Conservation (phyloP, 306 rosid genomes). For the Ammopiptanthus mongolicus region DNA sequence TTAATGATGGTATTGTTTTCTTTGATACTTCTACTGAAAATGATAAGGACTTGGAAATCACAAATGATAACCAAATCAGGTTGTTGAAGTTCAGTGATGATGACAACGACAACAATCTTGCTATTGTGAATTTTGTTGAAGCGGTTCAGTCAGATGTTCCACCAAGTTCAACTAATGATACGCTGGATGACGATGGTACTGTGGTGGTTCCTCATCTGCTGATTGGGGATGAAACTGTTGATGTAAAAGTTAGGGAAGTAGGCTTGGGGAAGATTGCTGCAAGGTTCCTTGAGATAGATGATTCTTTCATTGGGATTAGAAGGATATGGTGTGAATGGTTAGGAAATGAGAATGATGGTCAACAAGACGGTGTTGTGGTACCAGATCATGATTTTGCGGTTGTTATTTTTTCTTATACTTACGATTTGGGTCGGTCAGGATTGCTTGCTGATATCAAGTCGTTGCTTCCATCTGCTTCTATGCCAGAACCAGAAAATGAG, state of each 20-base stretch:
- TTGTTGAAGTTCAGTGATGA: slow-evolving; percentile 37
- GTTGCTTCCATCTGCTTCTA: slow-evolving; percentile 43
- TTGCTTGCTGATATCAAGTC: slow-evolving; percentile 47
- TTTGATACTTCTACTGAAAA: slow-evolving; percentile 45
- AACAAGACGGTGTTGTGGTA: slow-evolving; percentile 26
- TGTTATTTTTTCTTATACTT: slow-evolving; percentile 58
- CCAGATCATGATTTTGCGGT: slow-evolving; percentile 61
- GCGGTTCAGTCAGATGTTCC: slow-evolving; percentile 28
- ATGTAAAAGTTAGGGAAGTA: slow-evolving; percentile 44
- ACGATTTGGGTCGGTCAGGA: slow-evolving; percentile 61
- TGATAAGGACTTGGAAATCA: slow-evolving; percentile 26
- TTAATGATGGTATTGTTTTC: slow-evolving; percentile 79
- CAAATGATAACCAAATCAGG: slow-evolving; percentile 28
- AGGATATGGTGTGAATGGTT: slow-evolving; percentile 97
- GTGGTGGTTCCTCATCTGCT: slow-evolving; percentile 56
- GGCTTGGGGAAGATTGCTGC: slow-evolving; percentile 76
- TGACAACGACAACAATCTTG: slow-evolving; percentile 42
- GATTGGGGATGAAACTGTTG: slow-evolving; percentile 51
- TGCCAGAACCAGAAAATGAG: slow-evolving; percentile 33
- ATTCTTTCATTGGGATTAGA: slow-evolving; percentile 35
- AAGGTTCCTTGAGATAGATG: slow-evolving; percentile 53
- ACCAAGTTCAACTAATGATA: slow-evolving; percentile 25
- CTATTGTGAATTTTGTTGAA: slow-evolving; percentile 57
- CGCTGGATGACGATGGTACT: slow-evolving; percentile 10
- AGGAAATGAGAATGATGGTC: slow-evolving; percentile 38